These are phyloP conservation scores for Hippophae tibetana DNA, from an alignment of 306 rosid species.

Conservation along the genomic window DNA sequence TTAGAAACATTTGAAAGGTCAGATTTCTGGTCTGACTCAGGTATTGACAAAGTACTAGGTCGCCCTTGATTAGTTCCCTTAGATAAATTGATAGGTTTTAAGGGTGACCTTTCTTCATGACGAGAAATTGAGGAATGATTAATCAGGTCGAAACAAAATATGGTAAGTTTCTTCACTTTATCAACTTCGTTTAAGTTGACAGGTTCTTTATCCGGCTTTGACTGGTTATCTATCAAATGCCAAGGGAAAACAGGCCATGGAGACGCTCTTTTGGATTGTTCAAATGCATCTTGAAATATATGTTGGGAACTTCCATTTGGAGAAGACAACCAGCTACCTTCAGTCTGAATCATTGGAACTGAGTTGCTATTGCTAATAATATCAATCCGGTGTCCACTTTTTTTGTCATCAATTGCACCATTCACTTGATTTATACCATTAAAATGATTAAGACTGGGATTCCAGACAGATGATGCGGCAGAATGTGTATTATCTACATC, in stretches of 20 bases:
- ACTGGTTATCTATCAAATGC: slow-evolving; percentile 28
- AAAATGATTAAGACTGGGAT: slow-evolving; percentile 35
- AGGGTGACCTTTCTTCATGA: slow-evolving; percentile 26
- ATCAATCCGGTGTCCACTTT: slow-evolving; percentile 34
- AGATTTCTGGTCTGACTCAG: slow-evolving; percentile 41
- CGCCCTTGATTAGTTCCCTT: slow-evolving; percentile 31
- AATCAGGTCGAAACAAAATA: slow-evolving; percentile 62
- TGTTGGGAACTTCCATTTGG: slow-evolving; percentile 44
- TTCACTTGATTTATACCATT: slow-evolving; percentile 29
- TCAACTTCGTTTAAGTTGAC: slow-evolving; percentile 32
- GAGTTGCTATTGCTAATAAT: slow-evolving; percentile 33
- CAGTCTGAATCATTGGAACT: slow-evolving; percentile 38
- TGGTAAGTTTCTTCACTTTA: slow-evolving; percentile 54
- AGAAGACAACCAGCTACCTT: slow-evolving; percentile 55
- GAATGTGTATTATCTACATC: slow-evolving; percentile 39
- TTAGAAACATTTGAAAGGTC: slow-evolving; percentile 40
- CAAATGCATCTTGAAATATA: slow-evolving; percentile 41
- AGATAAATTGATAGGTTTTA: slow-evolving; percentile 17
- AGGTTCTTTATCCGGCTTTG: slow-evolving; percentile 33
- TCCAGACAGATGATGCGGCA: slow-evolving; percentile 45
- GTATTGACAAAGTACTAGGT: slow-evolving; percentile 29
- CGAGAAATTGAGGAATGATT: slow-evolving; percentile 29
- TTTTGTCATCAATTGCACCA: slow-evolving; percentile 37
- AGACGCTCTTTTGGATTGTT: slow-evolving; percentile 47
- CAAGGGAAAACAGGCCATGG: slow-evolving; percentile 37